Evolutionary conservation across 2,329 filamentous ascomycete species (phyloP).

Genomic region (Harringtonia aguacate): DNA sequence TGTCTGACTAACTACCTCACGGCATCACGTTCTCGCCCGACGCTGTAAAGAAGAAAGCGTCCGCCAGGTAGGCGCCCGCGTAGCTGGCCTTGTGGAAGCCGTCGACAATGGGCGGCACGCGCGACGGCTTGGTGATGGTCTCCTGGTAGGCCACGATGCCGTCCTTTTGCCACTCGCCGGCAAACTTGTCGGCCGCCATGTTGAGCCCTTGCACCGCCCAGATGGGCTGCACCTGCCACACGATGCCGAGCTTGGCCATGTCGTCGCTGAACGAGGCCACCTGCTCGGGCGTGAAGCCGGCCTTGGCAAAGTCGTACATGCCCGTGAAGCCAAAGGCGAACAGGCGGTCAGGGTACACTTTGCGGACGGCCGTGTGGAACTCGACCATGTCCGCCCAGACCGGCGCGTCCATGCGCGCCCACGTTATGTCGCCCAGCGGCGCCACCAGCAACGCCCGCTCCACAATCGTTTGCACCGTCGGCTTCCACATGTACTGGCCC

Average conservation of each 20-base stretch:
- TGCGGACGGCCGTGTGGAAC: conserved; percentile 23
- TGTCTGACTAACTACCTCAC: too few species aligned
- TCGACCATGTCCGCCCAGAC: conserved; percentile 24
- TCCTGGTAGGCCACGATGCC: conserved; percentile 25
- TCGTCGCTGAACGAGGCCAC: conserved; percentile 20
- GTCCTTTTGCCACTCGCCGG: conserved; percentile 20
- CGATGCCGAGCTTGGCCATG: conserved; percentile 24
- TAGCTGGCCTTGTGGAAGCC: conserved; percentile 25
- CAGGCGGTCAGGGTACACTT: conserved; percentile 22
- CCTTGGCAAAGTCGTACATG: conserved; percentile 22
- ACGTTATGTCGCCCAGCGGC: conserved; percentile 7
- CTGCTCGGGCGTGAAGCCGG: conserved; percentile 21
- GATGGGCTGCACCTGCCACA: conserved; percentile 30
- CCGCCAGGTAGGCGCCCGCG: conserved; percentile 23
- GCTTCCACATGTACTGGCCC: conserved; percentile 10
- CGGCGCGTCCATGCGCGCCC: conserved; percentile 12
- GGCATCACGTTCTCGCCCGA: conserved; percentile 16
- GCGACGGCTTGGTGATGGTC: conserved; percentile 16
- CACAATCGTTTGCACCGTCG: conserved; percentile 9
- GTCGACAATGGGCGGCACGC: conserved; percentile 19
- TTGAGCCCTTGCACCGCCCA: conserved; percentile 25
- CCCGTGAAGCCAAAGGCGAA: conserved; percentile 28
- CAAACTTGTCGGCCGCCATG: conserved; percentile 21
- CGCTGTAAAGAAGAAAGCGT: conserved; percentile 24
- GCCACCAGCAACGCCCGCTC: conserved; percentile 8